These are phyloP conservation scores for Clarireedia monteithiana DNA, from an alignment of 2,329 filamentous ascomycete genomes.

Conservation along the genomic window DNA sequence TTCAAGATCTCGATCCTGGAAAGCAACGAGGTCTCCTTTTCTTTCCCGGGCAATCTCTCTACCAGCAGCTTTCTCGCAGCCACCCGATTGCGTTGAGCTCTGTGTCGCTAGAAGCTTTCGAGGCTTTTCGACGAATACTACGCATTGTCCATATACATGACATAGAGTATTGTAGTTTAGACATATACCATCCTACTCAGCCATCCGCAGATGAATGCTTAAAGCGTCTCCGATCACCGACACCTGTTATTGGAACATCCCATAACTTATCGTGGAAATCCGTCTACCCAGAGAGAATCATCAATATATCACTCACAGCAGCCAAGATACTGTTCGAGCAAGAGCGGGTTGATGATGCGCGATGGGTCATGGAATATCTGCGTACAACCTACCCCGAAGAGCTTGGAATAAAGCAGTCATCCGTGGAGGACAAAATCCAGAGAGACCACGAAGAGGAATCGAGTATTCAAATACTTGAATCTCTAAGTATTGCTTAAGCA, in stretches of 20 bases:
- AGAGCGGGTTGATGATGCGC: conserved; percentile 18
- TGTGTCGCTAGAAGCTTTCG: conserved; percentile 1
- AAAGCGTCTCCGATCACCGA: background rate
- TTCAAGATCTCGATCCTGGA: background rate
- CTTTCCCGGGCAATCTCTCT: background rate
- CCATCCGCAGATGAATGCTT: conserved; percentile 15
- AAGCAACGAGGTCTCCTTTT: background rate
- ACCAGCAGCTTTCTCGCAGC: background rate
- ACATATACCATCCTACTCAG: conserved; percentile 19
- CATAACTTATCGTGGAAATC: background rate
- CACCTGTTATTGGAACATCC: background rate
- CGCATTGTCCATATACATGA: background rate
- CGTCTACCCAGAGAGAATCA: background rate
- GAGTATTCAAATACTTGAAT: conserved; percentile 21
- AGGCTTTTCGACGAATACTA: conserved; percentile 1
- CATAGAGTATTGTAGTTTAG: background rate
- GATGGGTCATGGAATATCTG: conserved; percentile 24
- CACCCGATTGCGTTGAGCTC: background rate
- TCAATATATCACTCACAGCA: conserved; percentile 18
- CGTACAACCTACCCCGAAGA: conserved; percentile 18
- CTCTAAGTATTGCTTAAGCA: conserved; percentile 13
- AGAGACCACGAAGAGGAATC: conserved; percentile 20
- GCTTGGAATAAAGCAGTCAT: conserved; percentile 15
- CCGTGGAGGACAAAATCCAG: background rate
- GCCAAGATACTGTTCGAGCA: conserved; percentile 21